Evolutionary conservation across 1,284 basidiomycete species (phyloP), one percentile per base, ranked within the genome.

Genomic region (Waitea zeae): DNA sequence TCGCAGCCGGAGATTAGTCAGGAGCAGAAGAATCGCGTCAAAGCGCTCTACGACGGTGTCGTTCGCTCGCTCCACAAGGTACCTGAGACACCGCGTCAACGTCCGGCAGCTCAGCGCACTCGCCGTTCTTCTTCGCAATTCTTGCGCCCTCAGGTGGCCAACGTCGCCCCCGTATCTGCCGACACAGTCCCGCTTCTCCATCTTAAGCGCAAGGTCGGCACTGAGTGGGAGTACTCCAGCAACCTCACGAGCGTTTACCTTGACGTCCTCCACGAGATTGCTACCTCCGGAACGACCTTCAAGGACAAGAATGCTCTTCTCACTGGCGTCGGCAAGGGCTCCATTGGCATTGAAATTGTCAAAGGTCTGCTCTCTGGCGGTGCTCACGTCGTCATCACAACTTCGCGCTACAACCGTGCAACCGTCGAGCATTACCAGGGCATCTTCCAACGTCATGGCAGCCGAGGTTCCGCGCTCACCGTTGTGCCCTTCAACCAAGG

Each of bases 401-500:
- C 95, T 18, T 96, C 89, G 19, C 80, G 90, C 46, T 95, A 92
- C 61, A 89, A 68, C 52, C 86, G 92, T 42, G 74, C 80, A 33
- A 89, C 86, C 5, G 90, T 98, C 42, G 92, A 97, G 58, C 98
- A 93, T 59, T 98, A 98, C 59, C 93, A 98, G 57, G 79, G 77
- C 38, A 93, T 98, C 58, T 98, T 87, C 72, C 93, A 98, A 57
- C 80, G 84, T 45, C 81, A 81, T 48, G 93, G 93, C 29, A 88
- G 87, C 47, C 82, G 88, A 44, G 93, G 90, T 19, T 93, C 93
- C 26, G 86, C 89, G 27, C 69, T 98, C 35, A 93, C 90, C 12
- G 92, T 98, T 31, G 92, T 98, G 19, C 93, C 93, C 22, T 97
- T 97, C 75, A 98, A 98, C 52, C 92, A 95, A 57, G 90, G 82